These are phyloP conservation scores for Crithidia thermophila DNA, from an alignment of 208 protist species.

Conservation along the genomic window DNA sequence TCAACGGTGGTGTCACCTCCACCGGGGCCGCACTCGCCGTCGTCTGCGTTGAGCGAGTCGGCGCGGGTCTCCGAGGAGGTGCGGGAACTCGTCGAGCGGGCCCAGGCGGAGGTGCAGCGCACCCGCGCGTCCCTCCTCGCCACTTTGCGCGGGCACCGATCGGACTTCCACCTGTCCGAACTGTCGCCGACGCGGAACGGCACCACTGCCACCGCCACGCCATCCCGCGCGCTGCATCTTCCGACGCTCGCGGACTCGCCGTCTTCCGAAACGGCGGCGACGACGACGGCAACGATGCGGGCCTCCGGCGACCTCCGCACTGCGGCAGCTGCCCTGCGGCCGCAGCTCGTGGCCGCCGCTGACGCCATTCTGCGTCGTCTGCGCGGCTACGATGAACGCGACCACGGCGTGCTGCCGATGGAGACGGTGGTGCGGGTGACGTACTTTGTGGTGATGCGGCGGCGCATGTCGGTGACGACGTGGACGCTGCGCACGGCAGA, in stretches of 20 bases:
- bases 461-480: conserved; percentile 19
- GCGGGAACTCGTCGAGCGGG: conserved; percentile 56
- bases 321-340: conserved; percentile 9
- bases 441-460: conserved; percentile 41
- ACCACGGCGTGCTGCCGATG: conserved; percentile 70
- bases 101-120: conserved; percentile 66
- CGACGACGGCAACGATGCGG: conserved; percentile 2
- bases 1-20: not conserved
- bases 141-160: conserved; percentile 30
- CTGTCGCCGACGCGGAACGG: not conserved
- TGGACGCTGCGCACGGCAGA: conserved; percentile 29
- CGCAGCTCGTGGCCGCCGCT: conserved; percentile 36
- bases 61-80: conserved; percentile 69
- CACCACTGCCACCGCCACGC: not conserved
- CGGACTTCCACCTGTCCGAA: conserved; percentile 18
- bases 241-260: not conserved
- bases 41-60: conserved; percentile 27
- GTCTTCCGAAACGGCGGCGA: not conserved
- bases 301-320: conserved; percentile 8
- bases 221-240: not conserved
- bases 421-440: conserved; percentile 58
- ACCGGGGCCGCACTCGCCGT: conserved; percentile 4
- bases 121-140: conserved; percentile 72
- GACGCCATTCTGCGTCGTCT: conserved; percentile 59
- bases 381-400: conserved; percentile 56